Base-by-base conservation (phyloP, 257 asterid genomes). In the Nicotiana tomentosiformis region DNA sequence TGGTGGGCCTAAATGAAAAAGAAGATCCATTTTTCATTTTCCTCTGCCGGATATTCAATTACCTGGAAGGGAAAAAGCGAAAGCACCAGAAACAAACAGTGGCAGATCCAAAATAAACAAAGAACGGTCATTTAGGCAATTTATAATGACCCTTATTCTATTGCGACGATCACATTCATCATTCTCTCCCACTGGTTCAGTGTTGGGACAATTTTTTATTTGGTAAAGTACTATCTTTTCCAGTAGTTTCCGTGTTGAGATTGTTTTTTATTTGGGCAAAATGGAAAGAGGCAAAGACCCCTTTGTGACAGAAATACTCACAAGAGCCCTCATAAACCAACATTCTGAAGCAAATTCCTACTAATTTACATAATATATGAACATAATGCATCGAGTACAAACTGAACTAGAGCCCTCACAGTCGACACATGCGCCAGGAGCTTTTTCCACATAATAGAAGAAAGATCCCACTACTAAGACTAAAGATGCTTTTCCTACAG, bases 341-440 rank as follows among this genome's bases (percentile, higher is more conserved):
- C 62, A 26, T 15, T 51, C 65, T 76, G 80, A 76, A 51, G 65
- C 29, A 76, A 51, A 76, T 51, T 76, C 80, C 53, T 29, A 76
- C 29, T 16, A 51, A 76, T 76, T 76, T 76, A 76, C 80, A 76
- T 26, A 8, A 53, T 76, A 76, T 51, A 76, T 76, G 80, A 51
- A 76, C 80, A 76, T 26, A 76, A 51, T 51, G 80, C 64, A 53
- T 51, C 65, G 46, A 76, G 65, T 76, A 26, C 65, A 76, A 29
- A 51, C 65, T 76, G 64, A 76, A 29, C 80, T 76, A 76, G 64
- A 76, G 80, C 65, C 80, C 80, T 76, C 65, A 76, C 80, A 76
- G 64, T 62, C 16, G 64, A 74, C 43, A 74, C 79, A 74, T 14
- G 79, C 39, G 60, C 62, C 79, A 23, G 79, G 79, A 51, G 80